Evolutionary conservation across 352 stramenopile species (phyloP), one percentile per base, ranked within the genome.

Genomic region (Achlya hypogyna): DNA sequence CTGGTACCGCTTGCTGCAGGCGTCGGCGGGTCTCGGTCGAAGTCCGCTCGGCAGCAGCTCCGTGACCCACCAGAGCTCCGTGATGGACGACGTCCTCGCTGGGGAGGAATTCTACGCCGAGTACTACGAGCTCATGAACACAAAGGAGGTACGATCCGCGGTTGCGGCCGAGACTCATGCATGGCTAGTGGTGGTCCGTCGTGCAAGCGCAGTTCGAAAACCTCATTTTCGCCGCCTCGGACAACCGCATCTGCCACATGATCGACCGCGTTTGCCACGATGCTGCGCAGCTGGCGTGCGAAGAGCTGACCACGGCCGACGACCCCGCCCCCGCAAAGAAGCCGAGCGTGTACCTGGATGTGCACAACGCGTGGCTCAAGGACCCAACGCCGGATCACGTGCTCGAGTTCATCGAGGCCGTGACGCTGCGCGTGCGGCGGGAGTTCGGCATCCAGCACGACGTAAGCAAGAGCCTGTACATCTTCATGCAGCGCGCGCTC

Each of bases 131-230:
- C 65, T 88, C 16, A 94, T 94, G 83, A 49, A n/a, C 4, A 67
- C 60, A 22, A 47, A 67, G 14, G 60, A 67, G 60, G 60, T 67
- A 67, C 1, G n/a, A 22, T 29, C 60, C 29, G 20, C 28, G 28
- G 4, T 42, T 29, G 18, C 34, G 14, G 54, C 0, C 20, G 22
- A 16, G n/a, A 9, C 56, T 64, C 5, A 20, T 9, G 88, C n/a
- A n/a, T 78, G 43, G 70, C 74, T 63, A 92, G 38, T 94, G 85
- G 85, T 92, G 85, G 85, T 82, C 87, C 35, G 81, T 91, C 52
- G 83, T 84, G 0, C 85, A 92, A 70, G 85, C 85, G 12, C 82
- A 94, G 58, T 94, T 94, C 69, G 85, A 94, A 67, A 94, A 91
- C 52, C 70, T 94, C 16, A 77, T 94, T 6, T 92, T 94, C 43